phyloP scores from a whole-genome alignment of 345 rosid genomes.

The Populus alba region DNA sequence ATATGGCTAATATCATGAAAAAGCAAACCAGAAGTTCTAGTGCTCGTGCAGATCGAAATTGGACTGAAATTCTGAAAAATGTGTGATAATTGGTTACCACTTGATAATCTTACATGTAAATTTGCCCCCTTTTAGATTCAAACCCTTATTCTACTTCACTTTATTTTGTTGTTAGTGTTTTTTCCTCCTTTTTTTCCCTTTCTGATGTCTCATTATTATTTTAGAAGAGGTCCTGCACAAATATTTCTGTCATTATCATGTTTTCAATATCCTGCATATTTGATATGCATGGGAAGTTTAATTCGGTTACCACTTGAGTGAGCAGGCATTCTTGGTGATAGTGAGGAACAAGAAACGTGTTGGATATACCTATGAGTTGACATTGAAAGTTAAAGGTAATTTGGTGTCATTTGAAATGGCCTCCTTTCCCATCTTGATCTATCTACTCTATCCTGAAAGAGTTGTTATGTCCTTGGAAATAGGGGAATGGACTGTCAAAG shows the following conservation, averaged over 20 bases:
- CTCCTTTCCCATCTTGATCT: background rate
- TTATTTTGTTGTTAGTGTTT: background rate
- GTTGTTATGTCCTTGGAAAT: constrained; percentile 8
- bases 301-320: constrained; percentile 3
- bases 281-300: background rate
- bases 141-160: background rate
- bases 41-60: background rate
- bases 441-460: background rate
- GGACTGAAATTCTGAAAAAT: background rate
- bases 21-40: background rate
- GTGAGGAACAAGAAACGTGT: constrained; percentile 89
- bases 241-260: background rate
- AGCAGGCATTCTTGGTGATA: constrained; percentile 85
- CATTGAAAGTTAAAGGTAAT: constrained; percentile 70
- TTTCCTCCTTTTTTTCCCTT: background rate
- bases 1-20: background rate
- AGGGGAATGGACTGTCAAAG: constrained; percentile 84
- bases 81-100: background rate
- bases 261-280: background rate
- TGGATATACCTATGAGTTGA: constrained; percentile 79
- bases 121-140: background rate
- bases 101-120: background rate
- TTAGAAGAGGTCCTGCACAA: background rate
- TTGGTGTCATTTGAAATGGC: background rate
- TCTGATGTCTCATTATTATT: background rate